These are phyloP conservation scores for Phaeosphaeria sp. DNA, from an alignment of 2,329 filamentous ascomycete genomes.

Conservation along the genomic window DNA sequence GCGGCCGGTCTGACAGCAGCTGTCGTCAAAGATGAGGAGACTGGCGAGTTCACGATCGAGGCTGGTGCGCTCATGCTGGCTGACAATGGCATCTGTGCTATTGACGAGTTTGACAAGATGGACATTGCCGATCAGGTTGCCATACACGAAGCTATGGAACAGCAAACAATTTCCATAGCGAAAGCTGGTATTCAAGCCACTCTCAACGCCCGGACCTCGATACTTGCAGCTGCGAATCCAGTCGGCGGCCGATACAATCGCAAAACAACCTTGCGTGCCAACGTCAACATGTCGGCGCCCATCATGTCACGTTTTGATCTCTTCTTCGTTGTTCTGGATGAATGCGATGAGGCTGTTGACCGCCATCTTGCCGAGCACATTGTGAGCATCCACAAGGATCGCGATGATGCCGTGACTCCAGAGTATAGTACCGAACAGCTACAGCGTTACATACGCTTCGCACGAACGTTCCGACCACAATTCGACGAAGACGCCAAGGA, in stretches of 20 bases:
- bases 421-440: constrained; percentile 96
- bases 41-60: constrained; percentile 98
- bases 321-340: constrained; percentile 97
- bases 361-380: constrained; percentile 93
- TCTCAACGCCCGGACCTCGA: constrained; percentile 91
- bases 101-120: constrained; percentile 99
- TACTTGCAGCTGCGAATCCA: constrained; percentile 94
- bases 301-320: constrained; percentile 99
- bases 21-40: constrained; percentile 97
- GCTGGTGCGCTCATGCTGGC: constrained; percentile 97
- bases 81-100: constrained; percentile 95
- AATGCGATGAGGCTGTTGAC: constrained; percentile 92
- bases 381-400: constrained; percentile 88
- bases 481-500: constrained; percentile 88
- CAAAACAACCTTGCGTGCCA: constrained; percentile 88
- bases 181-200: constrained; percentile 99
- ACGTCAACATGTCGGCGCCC: constrained; percentile 98
- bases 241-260: constrained; percentile 97
- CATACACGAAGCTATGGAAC: constrained; percentile 99
- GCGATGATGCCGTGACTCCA: constrained; percentile 88
- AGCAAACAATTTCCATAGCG: constrained; percentile 98
- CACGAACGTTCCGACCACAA: constrained; percentile 89
- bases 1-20: constrained; percentile 96
- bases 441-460: constrained; percentile 96
- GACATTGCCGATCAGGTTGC: constrained; percentile 96